phyloP scores from a whole-genome alignment of 495 filamentous ascomycete species.

The Jackrogersella multiformis region DNA sequence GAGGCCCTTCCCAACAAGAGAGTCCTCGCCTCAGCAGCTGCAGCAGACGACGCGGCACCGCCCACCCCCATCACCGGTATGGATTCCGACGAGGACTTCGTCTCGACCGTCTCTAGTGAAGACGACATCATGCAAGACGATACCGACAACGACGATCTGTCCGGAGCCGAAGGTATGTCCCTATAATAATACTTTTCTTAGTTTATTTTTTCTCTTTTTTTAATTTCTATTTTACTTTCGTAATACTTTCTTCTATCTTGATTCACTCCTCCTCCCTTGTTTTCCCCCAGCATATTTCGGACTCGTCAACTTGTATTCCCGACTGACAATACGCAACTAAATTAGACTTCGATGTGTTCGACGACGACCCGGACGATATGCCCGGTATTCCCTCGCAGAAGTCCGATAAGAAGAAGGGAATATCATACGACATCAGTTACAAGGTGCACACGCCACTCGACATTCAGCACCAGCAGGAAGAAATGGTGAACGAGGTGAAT shows the following conservation, averaged over 20 bases:
- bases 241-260: background rate
- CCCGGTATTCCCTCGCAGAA: slow-evolving; percentile 83
- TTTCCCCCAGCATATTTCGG: background rate
- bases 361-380: slow-evolving; percentile 76
- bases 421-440: slow-evolving; percentile 85
- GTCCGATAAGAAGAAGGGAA: slow-evolving; percentile 69
- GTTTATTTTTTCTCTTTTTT: too few species aligned
- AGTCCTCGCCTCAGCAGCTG: slow-evolving; percentile 61
- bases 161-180: slow-evolving; percentile 78
- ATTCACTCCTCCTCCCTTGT: background rate
- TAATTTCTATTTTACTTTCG: background rate
- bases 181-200: too few species aligned
- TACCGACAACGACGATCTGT: slow-evolving; percentile 74
- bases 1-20: slow-evolving; percentile 58
- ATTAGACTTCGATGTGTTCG: slow-evolving; percentile 72
- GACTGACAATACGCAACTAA: slow-evolving; percentile 3
- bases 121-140: slow-evolving; percentile 79
- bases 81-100: slow-evolving; percentile 97
- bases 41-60: slow-evolving; percentile 56
- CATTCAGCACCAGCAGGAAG: slow-evolving; percentile 82
- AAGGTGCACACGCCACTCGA: slow-evolving; percentile 80
- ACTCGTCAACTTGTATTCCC: background rate
- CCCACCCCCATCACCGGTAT: slow-evolving; percentile 78
- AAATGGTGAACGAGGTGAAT: slow-evolving; percentile 86
- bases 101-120: slow-evolving; percentile 82